Base-by-base conservation (phyloP, 2,329 filamentous ascomycete genomes). In the Ceratocystiopsis brevicomis region DNA sequence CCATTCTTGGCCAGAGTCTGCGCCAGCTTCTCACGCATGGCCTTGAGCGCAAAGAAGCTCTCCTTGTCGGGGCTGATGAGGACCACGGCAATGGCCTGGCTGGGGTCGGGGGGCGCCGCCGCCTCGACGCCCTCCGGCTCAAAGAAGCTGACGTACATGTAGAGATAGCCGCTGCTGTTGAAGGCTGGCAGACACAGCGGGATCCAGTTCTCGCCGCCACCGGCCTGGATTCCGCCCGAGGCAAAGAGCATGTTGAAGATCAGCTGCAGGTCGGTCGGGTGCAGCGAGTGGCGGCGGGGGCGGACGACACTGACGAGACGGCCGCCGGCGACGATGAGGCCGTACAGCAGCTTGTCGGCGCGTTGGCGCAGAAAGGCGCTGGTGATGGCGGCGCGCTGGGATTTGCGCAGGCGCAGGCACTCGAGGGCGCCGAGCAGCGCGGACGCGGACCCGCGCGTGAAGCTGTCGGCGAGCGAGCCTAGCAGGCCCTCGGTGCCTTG, bases 201-300 rank as follows among this genome's bases (percentile, higher is more conserved):
- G 40, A 96, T 88, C 90, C 90, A 98, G 53, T 88, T 95, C 60
- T 98, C 90, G 30, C 88, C 90, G 36, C 71, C 86, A 6, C 83
- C 87, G 17, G 85, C 81, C 57, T 90, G 88, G 56, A 98, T 81
- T 38, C 84, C 81, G 40, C 85, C 84, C 2, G 88, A 90, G 62
- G 93, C 87, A 54, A 98, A 98, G 2, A 98, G 75, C 92, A 98
- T 98, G 56, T 96, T 96, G 68, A 98, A 98, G 47, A 98, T 87
- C 39, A 98, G 72, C 55, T 95, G 88, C 19, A 98, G 68, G 57
- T 98, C 90, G 49, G 87, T 88, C 0, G 92, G 90, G 53, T 98
- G 92, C 3, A 98, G 68, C 0, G 87, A 95, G 59, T 98, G 90
- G 45, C 90, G 84, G 52, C 92, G 87, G 6, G 92, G 92, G 35